Evolutionary conservation across 108 stramenopile species (phyloP).

Genomic region (Skeletonema menzelii): DNA sequence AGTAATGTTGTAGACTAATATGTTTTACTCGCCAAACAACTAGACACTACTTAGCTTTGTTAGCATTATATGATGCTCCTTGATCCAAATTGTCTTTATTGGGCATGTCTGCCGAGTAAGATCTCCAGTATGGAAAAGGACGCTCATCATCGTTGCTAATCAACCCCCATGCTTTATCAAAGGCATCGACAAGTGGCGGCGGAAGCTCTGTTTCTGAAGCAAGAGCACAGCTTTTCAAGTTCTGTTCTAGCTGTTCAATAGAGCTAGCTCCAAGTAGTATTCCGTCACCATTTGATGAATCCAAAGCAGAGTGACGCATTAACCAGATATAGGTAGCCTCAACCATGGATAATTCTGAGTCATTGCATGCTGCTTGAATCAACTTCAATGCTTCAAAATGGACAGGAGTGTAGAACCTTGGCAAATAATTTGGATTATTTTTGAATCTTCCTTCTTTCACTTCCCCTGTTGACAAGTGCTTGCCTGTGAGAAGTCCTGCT

Average conservation of each 20-base stretch:
- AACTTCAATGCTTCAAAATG: conserved; percentile 80
- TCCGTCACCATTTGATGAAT: conserved; percentile 56
- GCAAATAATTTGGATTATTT: conserved; percentile 84
- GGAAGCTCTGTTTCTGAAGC: conserved; percentile 44
- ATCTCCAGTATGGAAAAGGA: conserved; percentile 88
- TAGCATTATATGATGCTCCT: conserved; percentile 77
- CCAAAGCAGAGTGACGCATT: conserved; percentile 79
- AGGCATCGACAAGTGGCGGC: conserved; percentile 53
- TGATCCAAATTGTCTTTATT: conserved; percentile 68
- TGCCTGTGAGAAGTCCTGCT: conserved; percentile 86
- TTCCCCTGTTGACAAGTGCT: conserved; percentile 44
- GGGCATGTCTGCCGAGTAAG: conserved; percentile 85
- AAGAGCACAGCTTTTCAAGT: conserved; percentile 59
- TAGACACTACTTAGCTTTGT: conserved; percentile 47
- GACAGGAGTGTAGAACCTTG: conserved; percentile 76
- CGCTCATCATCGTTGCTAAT: conserved; percentile 36
- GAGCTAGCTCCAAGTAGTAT: conserved; percentile 85
- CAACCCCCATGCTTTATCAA: conserved; percentile 78
- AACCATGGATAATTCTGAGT: conserved; percentile 65
- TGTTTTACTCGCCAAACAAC: neutral
- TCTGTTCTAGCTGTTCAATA: conserved; percentile 74
- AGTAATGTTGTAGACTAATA: conserved; percentile 4
- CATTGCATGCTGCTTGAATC: conserved; percentile 68
- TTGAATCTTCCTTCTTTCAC: conserved; percentile 82
- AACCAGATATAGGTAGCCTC: conserved; percentile 91